Base-by-base conservation (phyloP, 345 rosid genomes). In the Lumnitzera littorea region DNA sequence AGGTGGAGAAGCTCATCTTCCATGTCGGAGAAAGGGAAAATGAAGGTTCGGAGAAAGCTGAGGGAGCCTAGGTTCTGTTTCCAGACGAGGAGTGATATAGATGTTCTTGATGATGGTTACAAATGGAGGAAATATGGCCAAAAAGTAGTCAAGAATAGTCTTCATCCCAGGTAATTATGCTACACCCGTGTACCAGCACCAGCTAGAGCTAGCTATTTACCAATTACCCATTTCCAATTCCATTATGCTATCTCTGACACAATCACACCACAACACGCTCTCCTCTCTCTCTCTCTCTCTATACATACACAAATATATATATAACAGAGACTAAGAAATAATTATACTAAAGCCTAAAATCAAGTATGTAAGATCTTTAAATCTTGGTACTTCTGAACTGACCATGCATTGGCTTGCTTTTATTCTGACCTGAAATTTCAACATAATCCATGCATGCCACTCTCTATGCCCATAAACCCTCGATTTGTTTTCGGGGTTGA, bases 41-140 rank as follows among this genome's bases (percentile, higher is more conserved):
- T 89, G 68, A 84, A 91, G 80, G 78, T 81, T 48, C 77, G 95
- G 68, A 89, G 96, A 73, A 91, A 87, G 84, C 87, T 91, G 36
- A 84, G 98, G 67, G 98, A 92, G 67, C 98, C 98, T 50, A 87
- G 98, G 77, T 92, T 92, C 73, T 92, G 98, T 74, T 92, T 92
- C 78, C 98, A 92, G 72, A 92, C 98, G 23, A 80, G 94, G 76
- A 92, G 96, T 53, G 98, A 92, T 29, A 82, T 92, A 4, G 98
- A 92, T 77, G 98, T 92, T 24, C 95, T 91, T 7, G 98, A 89
- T 67, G 98, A 91, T 50, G 98, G 98, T 50, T 91, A 91, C 64
- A 91, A 87, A 70, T 92, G 98, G 98, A 84, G 98, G 63, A 92
- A 92, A 80, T 92, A 92, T 67, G 98, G 98, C 67, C 98, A 92